These are phyloP conservation scores for Hippophae rhamnoides DNA, from an alignment of 306 rosid genomes.

Conservation along the genomic window DNA sequence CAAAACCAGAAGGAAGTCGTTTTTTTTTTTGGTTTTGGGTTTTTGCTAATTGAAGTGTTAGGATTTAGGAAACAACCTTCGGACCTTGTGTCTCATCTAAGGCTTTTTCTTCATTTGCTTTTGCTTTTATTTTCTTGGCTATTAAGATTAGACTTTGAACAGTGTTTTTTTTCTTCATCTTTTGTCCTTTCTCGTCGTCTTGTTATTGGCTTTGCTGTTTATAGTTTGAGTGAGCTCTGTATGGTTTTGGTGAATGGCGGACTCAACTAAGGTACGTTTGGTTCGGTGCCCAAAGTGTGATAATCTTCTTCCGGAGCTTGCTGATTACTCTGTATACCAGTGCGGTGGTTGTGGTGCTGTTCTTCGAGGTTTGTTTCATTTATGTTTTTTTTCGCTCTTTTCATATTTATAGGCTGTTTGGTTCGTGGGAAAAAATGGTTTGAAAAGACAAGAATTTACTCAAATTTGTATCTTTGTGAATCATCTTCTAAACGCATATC, in stretches of 20 bases:
- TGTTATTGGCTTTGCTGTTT: slow-evolving; percentile 8
- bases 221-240: slow-evolving; percentile 17
- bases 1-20: slow-evolving; percentile 16
- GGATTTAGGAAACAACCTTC: too few relatives aligned
- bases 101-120: not conserved
- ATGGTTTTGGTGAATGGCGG: slow-evolving; percentile 46
- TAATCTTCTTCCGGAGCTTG: slow-evolving; percentile 85
- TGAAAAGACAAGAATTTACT: too few relatives aligned
- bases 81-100: too few relatives aligned
- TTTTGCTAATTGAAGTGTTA: too few relatives aligned
- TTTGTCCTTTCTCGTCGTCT: not conserved
- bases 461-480: not conserved
- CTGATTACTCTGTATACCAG: slow-evolving; percentile 76
- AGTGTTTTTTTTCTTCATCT: not conserved
- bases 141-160: slow-evolving; percentile 20
- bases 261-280: slow-evolving; percentile 47
- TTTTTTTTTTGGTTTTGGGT: not conserved
- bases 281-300: slow-evolving; percentile 93
- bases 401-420: not conserved
- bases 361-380: slow-evolving; percentile 56
- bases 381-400: not conserved
- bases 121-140: slow-evolving; percentile 6
- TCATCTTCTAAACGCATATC: too few relatives aligned
- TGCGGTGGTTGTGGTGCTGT: slow-evolving; percentile 94
- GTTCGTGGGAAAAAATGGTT: too few relatives aligned